These are phyloP conservation scores for Hebeloma cylindrosporum DNA, from an alignment of 768 basidiomycete species.

Conservation along the genomic window DNA sequence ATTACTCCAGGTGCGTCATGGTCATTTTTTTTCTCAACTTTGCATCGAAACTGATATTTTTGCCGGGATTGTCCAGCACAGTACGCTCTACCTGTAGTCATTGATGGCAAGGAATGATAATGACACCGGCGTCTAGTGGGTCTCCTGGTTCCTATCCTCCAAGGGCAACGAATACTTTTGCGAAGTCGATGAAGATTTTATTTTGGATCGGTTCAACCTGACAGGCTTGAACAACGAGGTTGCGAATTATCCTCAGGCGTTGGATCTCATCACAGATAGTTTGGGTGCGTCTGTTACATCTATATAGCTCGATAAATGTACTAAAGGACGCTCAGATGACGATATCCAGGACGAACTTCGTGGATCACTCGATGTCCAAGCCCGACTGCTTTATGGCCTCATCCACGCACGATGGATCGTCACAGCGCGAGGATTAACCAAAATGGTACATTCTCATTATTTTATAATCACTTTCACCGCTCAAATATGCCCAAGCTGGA, in stretches of 20 bases:
- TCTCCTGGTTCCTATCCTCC: constrained; percentile 95
- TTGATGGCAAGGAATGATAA: constrained; percentile 3
- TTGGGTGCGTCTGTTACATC: constrained; percentile 60
- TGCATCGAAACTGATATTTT: constrained; percentile 12
- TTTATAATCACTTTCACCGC: neutral
- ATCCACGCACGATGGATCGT: constrained; percentile 98
- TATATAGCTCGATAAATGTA: neutral
- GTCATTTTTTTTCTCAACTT: constrained; percentile 14
- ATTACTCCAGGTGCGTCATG: constrained; percentile 85
- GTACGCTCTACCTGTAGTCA: constrained; percentile 25
- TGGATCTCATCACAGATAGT: constrained; percentile 95
- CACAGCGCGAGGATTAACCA: constrained; percentile 87
- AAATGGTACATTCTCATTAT: constrained; percentile 67
- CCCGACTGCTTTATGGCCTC: constrained; percentile 89
- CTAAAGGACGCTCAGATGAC: constrained; percentile 58
- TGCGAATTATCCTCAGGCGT: constrained; percentile 88
- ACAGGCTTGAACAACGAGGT: constrained; percentile 97
- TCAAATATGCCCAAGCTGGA: constrained; percentile 57
- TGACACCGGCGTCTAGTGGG: constrained; percentile 63
- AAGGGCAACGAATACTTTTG: constrained; percentile 99
- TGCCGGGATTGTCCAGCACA: constrained; percentile 29
- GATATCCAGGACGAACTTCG: constrained; percentile 93
- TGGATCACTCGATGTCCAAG: constrained; percentile 90
- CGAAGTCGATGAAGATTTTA: constrained; percentile 99
- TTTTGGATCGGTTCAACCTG: constrained; percentile 96